Conservation (phyloP, 768 basidiomycete species). For the Tricholoma saponaceum region DNA sequence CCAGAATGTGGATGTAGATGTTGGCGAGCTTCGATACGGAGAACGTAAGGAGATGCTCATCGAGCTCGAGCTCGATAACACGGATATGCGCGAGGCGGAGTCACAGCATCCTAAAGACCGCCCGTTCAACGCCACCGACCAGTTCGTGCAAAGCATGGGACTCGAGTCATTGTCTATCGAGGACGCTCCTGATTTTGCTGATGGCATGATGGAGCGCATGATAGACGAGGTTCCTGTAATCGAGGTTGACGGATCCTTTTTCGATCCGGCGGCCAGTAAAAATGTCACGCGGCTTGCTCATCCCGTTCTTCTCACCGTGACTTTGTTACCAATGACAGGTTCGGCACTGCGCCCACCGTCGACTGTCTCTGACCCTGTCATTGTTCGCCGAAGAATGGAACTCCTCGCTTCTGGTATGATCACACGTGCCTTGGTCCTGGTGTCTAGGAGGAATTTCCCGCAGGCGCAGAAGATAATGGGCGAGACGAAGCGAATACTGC, state of each 20-base stretch:
- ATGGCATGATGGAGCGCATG: constrained; percentile 95
- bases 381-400: constrained; percentile 94
- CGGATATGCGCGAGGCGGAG: constrained; percentile 45
- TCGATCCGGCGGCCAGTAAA: constrained; percentile 82
- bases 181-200: constrained; percentile 69
- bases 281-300: constrained; percentile 86
- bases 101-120: constrained; percentile 25
- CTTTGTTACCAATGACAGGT: constrained; percentile 63
- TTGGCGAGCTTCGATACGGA: constrained; percentile 93
- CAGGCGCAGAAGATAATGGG: constrained; percentile 89
- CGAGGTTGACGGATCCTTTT: constrained; percentile 94
- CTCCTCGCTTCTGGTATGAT: constrained; percentile 97
- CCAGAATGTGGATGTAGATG: constrained; percentile 90
- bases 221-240: constrained; percentile 97
- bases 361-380: constrained; percentile 72
- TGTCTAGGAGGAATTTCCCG: constrained; percentile 84
- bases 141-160: constrained; percentile 84
- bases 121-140: constrained; percentile 78
- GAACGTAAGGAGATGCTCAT: constrained; percentile 97
- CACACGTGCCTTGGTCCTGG: constrained; percentile 87
- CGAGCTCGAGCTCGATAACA: constrained; percentile 89
- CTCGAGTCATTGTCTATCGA: constrained; percentile 71
- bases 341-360: constrained; percentile 38
- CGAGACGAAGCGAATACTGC: constrained; percentile 89
- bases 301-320: constrained; percentile 93